phyloP scores from a whole-genome alignment of 1,284 basidiomycete species.

The Neolentinus lepideus region DNA sequence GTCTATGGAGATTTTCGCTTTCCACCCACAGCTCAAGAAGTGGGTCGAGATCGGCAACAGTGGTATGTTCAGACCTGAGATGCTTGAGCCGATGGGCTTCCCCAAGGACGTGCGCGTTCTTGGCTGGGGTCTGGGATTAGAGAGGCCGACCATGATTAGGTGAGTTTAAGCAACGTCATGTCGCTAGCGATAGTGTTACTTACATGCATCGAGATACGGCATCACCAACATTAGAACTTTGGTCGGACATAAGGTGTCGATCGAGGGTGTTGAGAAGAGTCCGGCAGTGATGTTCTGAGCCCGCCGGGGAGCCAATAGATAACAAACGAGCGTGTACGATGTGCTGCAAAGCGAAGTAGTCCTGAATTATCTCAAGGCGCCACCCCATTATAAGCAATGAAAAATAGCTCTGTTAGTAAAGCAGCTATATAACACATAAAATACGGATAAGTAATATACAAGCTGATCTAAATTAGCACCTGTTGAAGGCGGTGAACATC shows the following conservation, averaged over 20 bases:
- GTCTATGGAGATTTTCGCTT: conserved; percentile 98
- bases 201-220: conserved; percentile 46
- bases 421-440: not conserved
- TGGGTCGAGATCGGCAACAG: conserved; percentile 98
- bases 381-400: not conserved
- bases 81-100: conserved; percentile 99
- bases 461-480: conserved; percentile 10
- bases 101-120: conserved; percentile 96
- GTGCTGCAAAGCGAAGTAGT: not conserved
- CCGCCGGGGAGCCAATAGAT: not conserved
- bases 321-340: not conserved
- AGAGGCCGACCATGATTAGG: conserved; percentile 99
- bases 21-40: conserved; percentile 89
- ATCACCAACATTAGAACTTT: conserved; percentile 97
- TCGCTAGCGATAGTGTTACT: not conserved
- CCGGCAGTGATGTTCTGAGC: conserved; percentile 82
- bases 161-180: conserved; percentile 28
- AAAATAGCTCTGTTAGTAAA: not conserved
- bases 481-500: conserved; percentile 23
- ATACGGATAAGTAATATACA: not conserved
- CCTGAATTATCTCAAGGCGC: not conserved
- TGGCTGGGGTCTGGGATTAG: conserved; percentile 94
- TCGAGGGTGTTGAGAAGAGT: conserved; percentile 84
- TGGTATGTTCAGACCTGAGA: conserved; percentile 99
- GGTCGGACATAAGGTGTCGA: conserved; percentile 94